phyloP scores from a whole-genome alignment of 2,329 filamentous ascomycete species.

The Exophiala aquamarina region DNA sequence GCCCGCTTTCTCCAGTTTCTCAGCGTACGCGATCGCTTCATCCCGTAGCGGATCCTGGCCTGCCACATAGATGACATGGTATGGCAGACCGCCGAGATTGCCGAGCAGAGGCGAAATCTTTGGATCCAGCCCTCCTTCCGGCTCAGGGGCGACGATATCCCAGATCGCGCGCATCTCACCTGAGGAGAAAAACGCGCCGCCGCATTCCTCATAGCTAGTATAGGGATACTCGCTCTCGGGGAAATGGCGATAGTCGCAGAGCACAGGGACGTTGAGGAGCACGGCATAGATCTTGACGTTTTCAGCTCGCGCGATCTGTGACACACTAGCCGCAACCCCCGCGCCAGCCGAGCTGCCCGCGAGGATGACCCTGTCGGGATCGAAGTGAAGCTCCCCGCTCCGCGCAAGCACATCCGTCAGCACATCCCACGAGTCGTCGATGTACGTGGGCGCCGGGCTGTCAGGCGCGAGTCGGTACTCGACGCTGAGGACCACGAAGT shows the following conservation, averaged over 20 bases:
- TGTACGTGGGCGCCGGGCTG: conserved; percentile 24
- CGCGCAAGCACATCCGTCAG: conserved; percentile 22
- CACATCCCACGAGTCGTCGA: conserved; percentile 28
- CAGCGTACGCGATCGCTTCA: conserved; percentile 54
- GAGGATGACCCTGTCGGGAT: conserved; percentile 44
- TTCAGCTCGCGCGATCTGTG: conserved; percentile 29
- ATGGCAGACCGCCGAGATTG: conserved; percentile 37
- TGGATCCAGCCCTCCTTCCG: conserved; percentile 1
- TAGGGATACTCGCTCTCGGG: not conserved
- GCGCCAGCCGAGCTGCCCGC: conserved; percentile 50
- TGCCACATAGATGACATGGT: conserved; percentile 50
- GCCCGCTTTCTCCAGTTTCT: conserved; percentile 43
- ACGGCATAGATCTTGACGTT: conserved; percentile 5
- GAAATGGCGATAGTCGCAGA: conserved; percentile 12
- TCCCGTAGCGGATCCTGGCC: conserved; percentile 54
- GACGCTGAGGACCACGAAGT: conserved; percentile 27
- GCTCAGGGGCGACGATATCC: conserved; percentile 7
- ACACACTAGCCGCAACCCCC: conserved; percentile 38
- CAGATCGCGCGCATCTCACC: conserved; percentile 9
- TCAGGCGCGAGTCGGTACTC: conserved; percentile 33
- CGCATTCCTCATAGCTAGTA: conserved; percentile 1
- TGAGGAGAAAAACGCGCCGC: not conserved
- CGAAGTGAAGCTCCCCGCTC: not conserved
- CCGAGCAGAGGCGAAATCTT: conserved; percentile 8
- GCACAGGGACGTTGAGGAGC: conserved; percentile 6